A percentile compares a stretch with the other conserved stretches of the same genome.
Conservation (phyloP, 1,284 basidiomycete species). For the Ceratobasidium sp. region DNA sequence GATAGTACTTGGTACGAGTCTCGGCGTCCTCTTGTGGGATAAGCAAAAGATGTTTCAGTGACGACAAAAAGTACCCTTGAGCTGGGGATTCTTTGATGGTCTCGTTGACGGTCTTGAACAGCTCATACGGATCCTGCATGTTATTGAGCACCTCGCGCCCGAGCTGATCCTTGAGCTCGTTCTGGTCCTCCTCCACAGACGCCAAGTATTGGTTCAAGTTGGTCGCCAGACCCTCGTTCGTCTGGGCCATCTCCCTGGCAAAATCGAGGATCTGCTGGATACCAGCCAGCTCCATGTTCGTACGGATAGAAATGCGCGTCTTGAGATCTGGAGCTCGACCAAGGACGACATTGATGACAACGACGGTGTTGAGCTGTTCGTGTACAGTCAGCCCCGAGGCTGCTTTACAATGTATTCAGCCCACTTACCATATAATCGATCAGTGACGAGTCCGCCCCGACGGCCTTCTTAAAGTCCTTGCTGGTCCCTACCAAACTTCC, state of each 20-base stretch:
- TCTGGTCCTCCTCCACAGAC: constrained; percentile 79
- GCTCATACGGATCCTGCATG: constrained; percentile 82
- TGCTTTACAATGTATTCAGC: constrained; percentile 45
- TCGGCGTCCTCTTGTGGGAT: constrained; percentile 84
- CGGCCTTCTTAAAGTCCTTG: constrained; percentile 78
- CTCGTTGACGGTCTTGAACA: constrained; percentile 81
- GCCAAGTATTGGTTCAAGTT: constrained; percentile 71
- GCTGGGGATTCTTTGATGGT: constrained; percentile 80
- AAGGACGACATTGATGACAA: constrained; percentile 73
- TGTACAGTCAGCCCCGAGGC: constrained; percentile 43
- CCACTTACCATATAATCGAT: constrained; percentile 82
- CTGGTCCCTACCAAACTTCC: constrained; percentile 94
- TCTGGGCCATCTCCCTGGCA: constrained; percentile 15
- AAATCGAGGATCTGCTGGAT: constrained; percentile 64
- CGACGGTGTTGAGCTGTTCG: constrained; percentile 67
- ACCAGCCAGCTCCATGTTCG: constrained; percentile 89
- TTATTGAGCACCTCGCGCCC: constrained; percentile 80
- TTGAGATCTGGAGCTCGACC: constrained; percentile 75
- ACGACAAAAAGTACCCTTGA: constrained; percentile 86
- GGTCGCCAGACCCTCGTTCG: constrained; percentile 54
- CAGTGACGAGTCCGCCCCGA: constrained; percentile 68
- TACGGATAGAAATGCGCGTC: constrained; percentile 81
- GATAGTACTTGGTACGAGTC: constrained; percentile 85
- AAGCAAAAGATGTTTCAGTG: constrained; percentile 90
- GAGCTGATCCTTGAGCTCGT: constrained; percentile 75